Evolutionary conservation across 2,329 filamentous ascomycete species (phyloP).

Genomic region (Fusarium duplospermum): DNA sequence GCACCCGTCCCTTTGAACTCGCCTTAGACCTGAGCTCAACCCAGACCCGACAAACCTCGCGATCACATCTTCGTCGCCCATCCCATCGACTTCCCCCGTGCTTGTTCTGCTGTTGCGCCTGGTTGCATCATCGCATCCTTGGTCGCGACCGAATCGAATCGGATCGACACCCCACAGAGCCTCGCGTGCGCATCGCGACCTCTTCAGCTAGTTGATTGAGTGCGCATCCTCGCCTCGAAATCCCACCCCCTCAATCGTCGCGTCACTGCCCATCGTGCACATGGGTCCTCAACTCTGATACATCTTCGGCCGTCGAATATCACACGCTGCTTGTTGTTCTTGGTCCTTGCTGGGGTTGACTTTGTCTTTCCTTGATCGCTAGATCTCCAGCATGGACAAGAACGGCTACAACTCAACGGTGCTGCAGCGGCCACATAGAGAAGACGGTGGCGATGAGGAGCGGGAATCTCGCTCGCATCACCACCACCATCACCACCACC

Average conservation of each 20-base stretch:
- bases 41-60: conserved; percentile 23
- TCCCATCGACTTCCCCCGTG: conserved; percentile 9
- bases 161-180: conserved; percentile 27
- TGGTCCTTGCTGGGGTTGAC: conserved; percentile 15
- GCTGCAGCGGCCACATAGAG: conserved; percentile 56
- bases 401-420: conserved; percentile 62
- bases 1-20: conserved; percentile 29
- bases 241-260: conserved; percentile 32
- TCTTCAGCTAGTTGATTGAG: conserved; percentile 23
- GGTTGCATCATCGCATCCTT: conserved; percentile 29
- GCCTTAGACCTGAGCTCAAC: conserved; percentile 21
- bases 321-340: conserved; percentile 28
- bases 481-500: conserved; percentile 52
- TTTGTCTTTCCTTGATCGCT: conserved; percentile 31
- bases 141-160: conserved; percentile 39
- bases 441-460: conserved; percentile 54
- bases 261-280: conserved; percentile 39
- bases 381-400: conserved; percentile 54
- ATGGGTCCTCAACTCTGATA: conserved; percentile 43
- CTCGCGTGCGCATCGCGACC: conserved; percentile 45
- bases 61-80: conserved; percentile 21
- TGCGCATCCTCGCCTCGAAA: conserved; percentile 33
- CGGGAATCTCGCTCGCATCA: conserved; percentile 48
- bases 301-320: conserved; percentile 35
- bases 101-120: conserved; percentile 21